Evolutionary conservation across 306 rosid genomes (phyloP).

Genomic region (Vigna trinervia): DNA sequence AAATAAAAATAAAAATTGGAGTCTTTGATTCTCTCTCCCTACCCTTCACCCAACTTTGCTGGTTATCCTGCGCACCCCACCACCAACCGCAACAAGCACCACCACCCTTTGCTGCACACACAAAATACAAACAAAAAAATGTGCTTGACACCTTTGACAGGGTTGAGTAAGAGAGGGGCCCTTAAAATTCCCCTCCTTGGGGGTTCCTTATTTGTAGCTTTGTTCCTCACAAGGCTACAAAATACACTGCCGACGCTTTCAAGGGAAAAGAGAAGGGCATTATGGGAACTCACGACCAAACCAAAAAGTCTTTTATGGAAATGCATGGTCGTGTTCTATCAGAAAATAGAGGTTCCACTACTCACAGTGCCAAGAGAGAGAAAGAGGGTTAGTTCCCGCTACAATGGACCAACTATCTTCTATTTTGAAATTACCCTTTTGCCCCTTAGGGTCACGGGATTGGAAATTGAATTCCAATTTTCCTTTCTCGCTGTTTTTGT

Average conservation of each 20-base stretch:
- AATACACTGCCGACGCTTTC: constrained; percentile 56
- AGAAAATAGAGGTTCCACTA: constrained; percentile 42
- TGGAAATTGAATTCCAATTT: constrained; percentile 19
- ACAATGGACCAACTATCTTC: not conserved
- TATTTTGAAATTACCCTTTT: constrained; percentile 20
- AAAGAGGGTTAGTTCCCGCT: constrained; percentile 42
- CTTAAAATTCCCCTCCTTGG: not conserved
- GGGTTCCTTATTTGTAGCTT: constrained; percentile 44
- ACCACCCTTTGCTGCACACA: constrained; percentile 38
- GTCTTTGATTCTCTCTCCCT: not conserved
- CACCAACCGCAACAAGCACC: constrained; percentile 49
- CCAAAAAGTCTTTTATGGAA: constrained; percentile 44
- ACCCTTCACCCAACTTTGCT: constrained; percentile 24
- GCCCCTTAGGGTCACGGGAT: constrained; percentile 57
- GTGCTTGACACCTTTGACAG: constrained; percentile 50
- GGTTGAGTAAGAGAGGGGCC: constrained; percentile 40
- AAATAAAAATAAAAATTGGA: not conserved
- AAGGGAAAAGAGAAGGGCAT: constrained; percentile 44
- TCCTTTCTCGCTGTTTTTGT: constrained; percentile 19
- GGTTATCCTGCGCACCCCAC: constrained; percentile 66
- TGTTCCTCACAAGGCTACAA: constrained; percentile 53
- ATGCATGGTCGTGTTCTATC: constrained; percentile 45
- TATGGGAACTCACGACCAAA: constrained; percentile 4
- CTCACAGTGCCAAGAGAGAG: constrained; percentile 37
- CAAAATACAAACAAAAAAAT: constrained; percentile 57